A percentile compares a stretch with the other conserved stretches of the same genome.
Evolutionary conservation across 768 basidiomycete genomes (phyloP).

Genomic region (Serendipita vermifera): DNA sequence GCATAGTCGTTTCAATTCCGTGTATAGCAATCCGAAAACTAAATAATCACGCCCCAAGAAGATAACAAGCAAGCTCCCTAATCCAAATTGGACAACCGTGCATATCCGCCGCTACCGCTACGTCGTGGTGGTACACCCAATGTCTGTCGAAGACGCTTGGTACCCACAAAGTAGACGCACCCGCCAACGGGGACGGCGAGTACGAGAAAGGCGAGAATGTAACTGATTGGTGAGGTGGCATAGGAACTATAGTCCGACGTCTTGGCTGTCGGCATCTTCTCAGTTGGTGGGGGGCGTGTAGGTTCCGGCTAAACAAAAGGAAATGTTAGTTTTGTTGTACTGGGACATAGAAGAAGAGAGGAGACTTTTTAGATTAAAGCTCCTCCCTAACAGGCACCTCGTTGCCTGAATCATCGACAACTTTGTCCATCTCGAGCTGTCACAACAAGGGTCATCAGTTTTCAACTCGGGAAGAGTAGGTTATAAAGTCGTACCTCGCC

Average conservation of each 20-base stretch:
- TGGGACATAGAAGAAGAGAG: slow-evolving; percentile 10
- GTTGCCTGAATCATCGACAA: slow-evolving; percentile 42
- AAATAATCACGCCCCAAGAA: too few relatives aligned
- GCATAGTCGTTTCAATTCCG: too few relatives aligned
- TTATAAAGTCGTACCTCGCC: slow-evolving; percentile 56
- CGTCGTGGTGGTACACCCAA: neutral
- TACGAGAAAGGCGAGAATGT: slow-evolving; percentile 26
- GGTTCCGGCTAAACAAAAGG: slow-evolving; percentile 16
- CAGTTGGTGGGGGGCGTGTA: slow-evolving; percentile 13
- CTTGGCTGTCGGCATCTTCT: slow-evolving; percentile 4
- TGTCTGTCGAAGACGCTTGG: neutral
- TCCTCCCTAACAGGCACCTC: slow-evolving; percentile 92
- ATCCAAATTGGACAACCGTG: neutral
- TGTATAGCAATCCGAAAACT: too few relatives aligned
- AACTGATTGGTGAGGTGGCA: slow-evolving; percentile 19
- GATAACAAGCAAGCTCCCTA: neutral
- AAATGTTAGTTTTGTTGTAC: neutral
- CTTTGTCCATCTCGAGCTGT: slow-evolving; percentile 38
- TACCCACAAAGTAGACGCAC: slow-evolving; percentile 26
- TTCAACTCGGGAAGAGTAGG: neutral
- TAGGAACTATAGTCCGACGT: slow-evolving; percentile 13
- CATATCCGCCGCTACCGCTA: neutral
- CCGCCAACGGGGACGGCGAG: slow-evolving; percentile 33
- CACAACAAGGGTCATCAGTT: slow-evolving; percentile 10
- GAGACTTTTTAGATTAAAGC: slow-evolving; percentile 44